Evolutionary conservation across 176 grass and related monocot species (phyloP).

Genomic region (Musa itinerans): DNA sequence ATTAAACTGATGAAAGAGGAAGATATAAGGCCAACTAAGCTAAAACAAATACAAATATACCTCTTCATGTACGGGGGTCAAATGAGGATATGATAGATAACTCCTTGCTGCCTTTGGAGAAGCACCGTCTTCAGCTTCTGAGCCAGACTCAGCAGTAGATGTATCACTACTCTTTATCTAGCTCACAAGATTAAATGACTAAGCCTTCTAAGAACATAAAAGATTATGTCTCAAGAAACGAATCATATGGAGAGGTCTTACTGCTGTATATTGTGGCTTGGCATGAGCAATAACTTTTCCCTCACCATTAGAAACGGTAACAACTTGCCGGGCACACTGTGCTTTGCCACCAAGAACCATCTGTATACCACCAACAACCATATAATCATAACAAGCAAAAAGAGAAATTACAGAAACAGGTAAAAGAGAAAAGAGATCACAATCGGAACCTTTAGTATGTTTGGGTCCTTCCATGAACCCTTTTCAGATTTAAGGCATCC

Average conservation of each 20-base stretch:
- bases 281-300: conserved; percentile 5
- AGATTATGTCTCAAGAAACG: background rate
- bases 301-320: conserved; percentile 3
- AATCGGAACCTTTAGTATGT: background rate
- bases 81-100: background rate
- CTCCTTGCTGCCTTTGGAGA: background rate
- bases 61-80: conserved; percentile 9
- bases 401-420: background rate
- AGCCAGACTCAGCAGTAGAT: background rate
- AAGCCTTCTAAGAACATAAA: too few relatives aligned
- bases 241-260: background rate
- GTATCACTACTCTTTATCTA: background rate
- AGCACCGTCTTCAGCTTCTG: conserved; percentile 8
- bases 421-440: background rate
- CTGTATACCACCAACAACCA: background rate
- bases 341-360: background rate
- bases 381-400: background rate
- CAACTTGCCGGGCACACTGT: conserved; percentile 3
- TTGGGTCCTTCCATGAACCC: conserved; percentile 4
- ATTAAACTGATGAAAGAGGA: background rate
- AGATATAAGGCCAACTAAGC: background rate
- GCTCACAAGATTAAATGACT: background rate
- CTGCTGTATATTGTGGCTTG: background rate
- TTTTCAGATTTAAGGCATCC: conserved; percentile 1
- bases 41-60: background rate